Conservation (phyloP, 805 yeast species). For the Pichia nanzhaoensis region DNA sequence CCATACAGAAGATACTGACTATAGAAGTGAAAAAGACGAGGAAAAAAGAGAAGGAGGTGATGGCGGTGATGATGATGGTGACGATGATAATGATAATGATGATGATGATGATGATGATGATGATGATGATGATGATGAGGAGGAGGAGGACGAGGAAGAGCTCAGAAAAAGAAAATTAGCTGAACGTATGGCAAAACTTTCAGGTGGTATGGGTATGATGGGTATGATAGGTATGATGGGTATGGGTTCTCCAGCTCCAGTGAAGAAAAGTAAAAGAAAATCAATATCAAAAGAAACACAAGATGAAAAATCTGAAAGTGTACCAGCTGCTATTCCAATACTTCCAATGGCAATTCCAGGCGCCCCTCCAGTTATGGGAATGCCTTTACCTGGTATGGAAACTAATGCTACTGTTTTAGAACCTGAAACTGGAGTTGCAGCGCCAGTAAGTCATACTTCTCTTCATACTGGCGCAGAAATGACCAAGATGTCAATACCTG, state of each 20-base stretch:
- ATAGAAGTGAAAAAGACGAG: constrained; percentile 8
- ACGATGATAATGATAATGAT: constrained; percentile 28
- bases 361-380: constrained; percentile 19
- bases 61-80: constrained; percentile 21
- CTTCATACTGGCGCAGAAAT: too few species aligned
- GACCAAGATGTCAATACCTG: too few species aligned
- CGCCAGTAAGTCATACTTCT: too few species aligned
- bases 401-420: constrained; percentile 10
- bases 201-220: constrained; percentile 78
- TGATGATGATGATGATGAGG: constrained; percentile 45
- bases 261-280: constrained; percentile 23
- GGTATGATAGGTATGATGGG: constrained; percentile 56
- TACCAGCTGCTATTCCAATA: constrained; percentile 42
- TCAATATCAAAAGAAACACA: constrained; percentile 16
- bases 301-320: constrained; percentile 15
- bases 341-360: constrained; percentile 44
- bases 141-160: constrained; percentile 70
- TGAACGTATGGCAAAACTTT: constrained; percentile 92
- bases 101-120: constrained; percentile 40
- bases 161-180: constrained; percentile 68
- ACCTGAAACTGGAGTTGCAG: not conserved
- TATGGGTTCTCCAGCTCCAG: constrained; percentile 20
- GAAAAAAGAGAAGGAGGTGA: constrained; percentile 20
- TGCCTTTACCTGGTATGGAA: constrained; percentile 6
- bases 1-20: constrained; percentile 6